These are phyloP conservation scores for Ogataea minuta DNA, from an alignment of 805 yeast genomes.

Conservation along the genomic window DNA sequence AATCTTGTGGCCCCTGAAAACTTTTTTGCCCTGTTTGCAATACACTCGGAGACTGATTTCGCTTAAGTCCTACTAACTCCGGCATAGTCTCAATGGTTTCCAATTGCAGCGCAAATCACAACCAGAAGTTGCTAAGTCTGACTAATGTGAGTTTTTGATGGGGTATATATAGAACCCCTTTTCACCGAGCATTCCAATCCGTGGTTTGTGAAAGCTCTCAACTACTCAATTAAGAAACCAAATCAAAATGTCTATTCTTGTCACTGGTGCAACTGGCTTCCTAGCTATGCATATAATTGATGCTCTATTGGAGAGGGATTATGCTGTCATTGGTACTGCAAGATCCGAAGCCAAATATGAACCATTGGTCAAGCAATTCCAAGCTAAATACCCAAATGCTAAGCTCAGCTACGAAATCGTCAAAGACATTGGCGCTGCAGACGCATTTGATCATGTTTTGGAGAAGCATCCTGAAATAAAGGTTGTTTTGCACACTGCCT, in stretches of 20 bases:
- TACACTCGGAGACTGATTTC: no score
- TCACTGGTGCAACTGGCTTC: slow-evolving; percentile 55
- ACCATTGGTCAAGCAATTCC: slow-evolving; percentile 32
- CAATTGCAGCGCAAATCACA: no score
- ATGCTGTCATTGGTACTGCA: slow-evolving; percentile 51
- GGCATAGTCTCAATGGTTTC: no score
- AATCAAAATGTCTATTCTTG: slow-evolving; percentile 33
- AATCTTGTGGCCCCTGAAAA: no score
- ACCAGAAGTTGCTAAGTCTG: no score
- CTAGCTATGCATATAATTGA: slow-evolving; percentile 50
- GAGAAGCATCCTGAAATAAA: slow-evolving; percentile 39
- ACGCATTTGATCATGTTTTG: slow-evolving; percentile 49
- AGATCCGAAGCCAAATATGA: slow-evolving; percentile 45
- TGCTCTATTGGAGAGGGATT: slow-evolving; percentile 38
- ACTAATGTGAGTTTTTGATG: no score
- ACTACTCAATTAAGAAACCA: no score
- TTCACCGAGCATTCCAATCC: no score
- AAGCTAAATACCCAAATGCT: slow-evolving; percentile 23
- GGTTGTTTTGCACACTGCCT: slow-evolving; percentile 48
- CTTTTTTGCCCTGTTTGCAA: no score
- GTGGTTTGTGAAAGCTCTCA: no score
- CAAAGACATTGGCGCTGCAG: slow-evolving; percentile 31
- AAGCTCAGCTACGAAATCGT: slow-evolving; percentile 35
- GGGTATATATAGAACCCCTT: no score
- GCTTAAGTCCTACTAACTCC: no score